These are phyloP conservation scores for Alternaria burnsii DNA, from an alignment of 2,329 filamentous ascomycete species.

Conservation along the genomic window DNA sequence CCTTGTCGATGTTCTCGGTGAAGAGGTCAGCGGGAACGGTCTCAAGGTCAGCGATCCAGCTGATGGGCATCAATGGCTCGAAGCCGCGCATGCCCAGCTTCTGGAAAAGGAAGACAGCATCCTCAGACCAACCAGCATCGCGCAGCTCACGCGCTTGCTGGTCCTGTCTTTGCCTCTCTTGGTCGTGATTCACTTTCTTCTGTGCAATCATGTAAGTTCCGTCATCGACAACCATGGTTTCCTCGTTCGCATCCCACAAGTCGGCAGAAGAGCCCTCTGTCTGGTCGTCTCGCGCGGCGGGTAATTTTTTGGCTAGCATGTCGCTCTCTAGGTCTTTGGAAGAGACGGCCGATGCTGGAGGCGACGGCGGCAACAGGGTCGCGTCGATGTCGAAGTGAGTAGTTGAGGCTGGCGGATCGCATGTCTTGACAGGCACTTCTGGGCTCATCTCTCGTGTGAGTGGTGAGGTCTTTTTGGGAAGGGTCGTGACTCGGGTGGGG, in stretches of 20 bases:
- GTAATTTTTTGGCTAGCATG: slow-evolving; percentile 32
- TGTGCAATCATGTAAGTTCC: slow-evolving; percentile 36
- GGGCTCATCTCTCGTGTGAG: slow-evolving; percentile 45
- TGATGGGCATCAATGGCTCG: slow-evolving; percentile 62
- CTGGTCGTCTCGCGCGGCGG: slow-evolving; percentile 10
- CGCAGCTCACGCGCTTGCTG: slow-evolving; percentile 48
- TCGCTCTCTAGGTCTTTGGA: slow-evolving; percentile 43
- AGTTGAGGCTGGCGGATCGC: slow-evolving; percentile 36
- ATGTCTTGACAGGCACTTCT: slow-evolving; percentile 32
- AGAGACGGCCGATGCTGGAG: slow-evolving; percentile 35
- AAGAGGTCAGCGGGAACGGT: slow-evolving; percentile 64
- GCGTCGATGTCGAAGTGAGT: slow-evolving; percentile 32
- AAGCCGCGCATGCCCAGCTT: slow-evolving; percentile 64
- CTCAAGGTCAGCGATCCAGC: slow-evolving; percentile 63
- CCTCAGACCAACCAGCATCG: slow-evolving; percentile 58
- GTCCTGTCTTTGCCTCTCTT: slow-evolving; percentile 36
- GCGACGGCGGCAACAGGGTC: slow-evolving; percentile 41
- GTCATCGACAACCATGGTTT: slow-evolving; percentile 47
- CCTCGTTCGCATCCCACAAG: slow-evolving; percentile 49
- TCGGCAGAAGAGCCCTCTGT: slow-evolving; percentile 24
- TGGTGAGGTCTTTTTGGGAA: background rate
- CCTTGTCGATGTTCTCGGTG: slow-evolving; percentile 51
- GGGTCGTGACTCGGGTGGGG: slow-evolving; percentile 22
- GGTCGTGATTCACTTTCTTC: slow-evolving; percentile 33
- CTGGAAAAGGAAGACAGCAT: slow-evolving; percentile 62